Conservation (phyloP, 805 yeast genomes). For the Zygosaccharomyces lentus region DNA sequence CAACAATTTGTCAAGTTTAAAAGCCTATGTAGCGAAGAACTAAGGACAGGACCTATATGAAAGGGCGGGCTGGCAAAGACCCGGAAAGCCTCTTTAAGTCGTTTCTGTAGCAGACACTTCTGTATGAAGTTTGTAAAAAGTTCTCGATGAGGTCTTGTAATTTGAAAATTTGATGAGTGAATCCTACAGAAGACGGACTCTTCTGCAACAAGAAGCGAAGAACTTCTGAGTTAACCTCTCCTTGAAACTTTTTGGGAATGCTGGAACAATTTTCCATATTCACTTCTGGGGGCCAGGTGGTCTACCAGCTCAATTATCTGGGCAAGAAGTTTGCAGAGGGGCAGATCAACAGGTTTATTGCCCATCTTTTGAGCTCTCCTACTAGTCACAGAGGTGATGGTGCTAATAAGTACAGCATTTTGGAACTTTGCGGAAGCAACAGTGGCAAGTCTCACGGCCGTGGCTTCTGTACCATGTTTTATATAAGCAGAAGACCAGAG, state of each 20-base stretch:
- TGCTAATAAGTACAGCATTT: constrained; percentile 17
- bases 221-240: background rate
- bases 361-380: constrained; percentile 26
- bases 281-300: constrained; percentile 30
- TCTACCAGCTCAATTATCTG: constrained; percentile 27
- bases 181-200: background rate
- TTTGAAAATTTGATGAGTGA: background rate
- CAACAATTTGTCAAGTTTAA: background rate
- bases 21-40: background rate
- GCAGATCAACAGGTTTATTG: constrained; percentile 29
- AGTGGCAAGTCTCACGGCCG: constrained; percentile 8
- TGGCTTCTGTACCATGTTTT: constrained; percentile 25
- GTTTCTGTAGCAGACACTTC: background rate
- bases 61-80: no score
- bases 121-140: background rate
- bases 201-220: background rate
- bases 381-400: constrained; percentile 21
- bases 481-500: constrained; percentile 34
- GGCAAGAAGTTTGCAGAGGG: constrained; percentile 30
- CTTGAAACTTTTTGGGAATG: constrained; percentile 15
- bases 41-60: no score
- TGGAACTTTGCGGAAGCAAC: constrained; percentile 12
- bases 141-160: background rate
- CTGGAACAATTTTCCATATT: constrained; percentile 33
- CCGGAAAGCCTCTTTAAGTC: no score